Base-by-base conservation (phyloP, 371 early-diverging fungal species). In the Umbelopsis sp. region DNA sequence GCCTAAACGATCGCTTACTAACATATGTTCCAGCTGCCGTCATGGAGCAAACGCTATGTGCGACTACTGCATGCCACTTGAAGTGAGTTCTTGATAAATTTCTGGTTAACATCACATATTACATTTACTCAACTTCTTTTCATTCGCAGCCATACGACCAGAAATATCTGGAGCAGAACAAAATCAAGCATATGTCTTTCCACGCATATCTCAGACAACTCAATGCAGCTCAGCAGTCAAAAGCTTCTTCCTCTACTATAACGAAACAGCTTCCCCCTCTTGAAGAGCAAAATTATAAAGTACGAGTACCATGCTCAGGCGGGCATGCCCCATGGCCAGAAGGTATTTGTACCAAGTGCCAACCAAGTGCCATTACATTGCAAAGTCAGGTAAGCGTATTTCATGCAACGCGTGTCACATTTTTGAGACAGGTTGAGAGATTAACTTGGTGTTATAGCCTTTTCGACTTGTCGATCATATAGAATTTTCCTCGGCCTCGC, bases 401-500 rank as follows among this genome's bases (percentile, higher is more conserved):
- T 65, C 25, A 18, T 10, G 29, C 57, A 12, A 32, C 14, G 44
- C 65, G 20, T 12, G 9, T 4, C 29, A 65, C 45, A 44, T 32
- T n/a, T 51, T 3, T 3, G 22, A 22, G 14, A 32, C 10, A 63
- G 11, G 44, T 18, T 45, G 12, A 24, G 48, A 29, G 79, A 76
- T 67, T 74, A 48, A 10, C 68, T 46, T 53, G 75, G 57, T 72
- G 3, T 69, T 69, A 25, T 82, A 97, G 92, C 78, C 86, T 29
- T 99, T 96, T 81, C 91, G 99, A 63, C 91, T 97, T 90, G 97
- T 99, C 4, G 99, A 99, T 76, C 99, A 99, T 77, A 91, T 99
- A 44, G 99, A 99, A 81, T 98, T 99, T 80, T 94, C 98, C n/a
- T 87, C 88, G 12, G 81, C 92, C 5, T 76, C 78, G 12, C 72